Conservation (phyloP, 2,329 filamentous ascomycete genomes). For the Rhynchosporium secalis region DNA sequence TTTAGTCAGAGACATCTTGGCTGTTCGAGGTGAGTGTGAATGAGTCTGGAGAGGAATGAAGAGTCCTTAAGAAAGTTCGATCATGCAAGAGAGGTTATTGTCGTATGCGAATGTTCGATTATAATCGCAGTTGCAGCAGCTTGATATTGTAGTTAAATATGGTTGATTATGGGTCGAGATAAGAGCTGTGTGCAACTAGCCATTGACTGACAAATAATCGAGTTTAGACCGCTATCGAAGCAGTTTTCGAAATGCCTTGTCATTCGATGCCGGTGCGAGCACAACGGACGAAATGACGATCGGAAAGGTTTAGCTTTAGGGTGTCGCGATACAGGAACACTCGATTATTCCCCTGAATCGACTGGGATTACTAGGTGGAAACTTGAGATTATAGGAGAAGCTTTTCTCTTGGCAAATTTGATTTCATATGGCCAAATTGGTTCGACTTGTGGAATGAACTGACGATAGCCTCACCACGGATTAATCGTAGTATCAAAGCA, state of each 20-base stretch:
- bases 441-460: no score
- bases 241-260: no score
- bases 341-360: slow-evolving; percentile 13
- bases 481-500: no score
- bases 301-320: not conserved
- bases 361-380: not conserved
- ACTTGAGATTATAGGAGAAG: slow-evolving; percentile 1
- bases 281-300: not conserved
- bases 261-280: not conserved
- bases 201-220: slow-evolving; percentile 5
- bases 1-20: not conserved
- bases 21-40: not conserved
- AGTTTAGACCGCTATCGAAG: no score
- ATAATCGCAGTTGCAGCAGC: slow-evolving; percentile 13
- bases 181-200: slow-evolving; percentile 25
- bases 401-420: not conserved
- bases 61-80: slow-evolving; percentile 12
- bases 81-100: slow-evolving; percentile 16
- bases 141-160: slow-evolving; percentile 21
- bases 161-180: slow-evolving; percentile 9
- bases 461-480: no score
- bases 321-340: slow-evolving; percentile 7
- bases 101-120: slow-evolving; percentile 10
- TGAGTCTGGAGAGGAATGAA: slow-evolving; percentile 2
- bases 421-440: not conserved